Evolutionary conservation across 139 green algal species (phyloP).

Genomic region (Chlamydomonas eustigma): DNA sequence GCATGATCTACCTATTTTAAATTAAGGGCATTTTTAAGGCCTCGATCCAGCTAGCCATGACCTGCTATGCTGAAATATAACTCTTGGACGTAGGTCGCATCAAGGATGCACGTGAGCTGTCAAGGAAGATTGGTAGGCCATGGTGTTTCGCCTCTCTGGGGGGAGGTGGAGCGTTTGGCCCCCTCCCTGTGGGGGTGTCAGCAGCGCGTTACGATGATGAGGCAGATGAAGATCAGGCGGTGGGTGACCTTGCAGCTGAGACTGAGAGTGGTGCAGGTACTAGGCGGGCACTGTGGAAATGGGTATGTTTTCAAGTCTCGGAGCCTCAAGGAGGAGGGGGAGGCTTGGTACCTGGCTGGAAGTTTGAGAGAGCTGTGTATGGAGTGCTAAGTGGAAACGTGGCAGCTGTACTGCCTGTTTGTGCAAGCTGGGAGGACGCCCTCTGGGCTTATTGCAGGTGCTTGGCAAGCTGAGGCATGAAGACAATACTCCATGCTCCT

Average conservation of each 20-base stretch:
- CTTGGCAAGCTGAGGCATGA: too few species aligned
- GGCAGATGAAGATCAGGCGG: not conserved
- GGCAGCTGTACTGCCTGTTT: constrained; percentile 52
- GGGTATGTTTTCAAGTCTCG: constrained; percentile 50
- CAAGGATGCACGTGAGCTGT: constrained; percentile 46
- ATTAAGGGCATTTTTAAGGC: too few species aligned
- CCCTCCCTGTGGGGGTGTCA: constrained; percentile 56
- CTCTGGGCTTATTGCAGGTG: constrained; percentile 60
- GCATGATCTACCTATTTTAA: too few species aligned
- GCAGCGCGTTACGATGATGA: constrained; percentile 12
- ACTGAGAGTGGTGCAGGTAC: constrained; percentile 31
- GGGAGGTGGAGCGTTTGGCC: constrained; percentile 51
- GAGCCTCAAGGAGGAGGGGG: constrained; percentile 13
- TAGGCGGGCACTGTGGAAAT: constrained; percentile 64
- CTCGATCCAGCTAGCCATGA: too few species aligned
- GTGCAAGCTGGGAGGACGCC: constrained; percentile 66
- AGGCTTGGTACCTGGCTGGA: constrained; percentile 14
- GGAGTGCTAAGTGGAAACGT: constrained; percentile 53
- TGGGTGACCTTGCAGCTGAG: constrained; percentile 52
- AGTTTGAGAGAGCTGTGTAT: constrained; percentile 66
- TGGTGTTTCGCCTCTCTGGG: constrained; percentile 64
- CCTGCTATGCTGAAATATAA: too few species aligned
- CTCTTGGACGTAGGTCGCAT: constrained; percentile 47
- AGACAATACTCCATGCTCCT: too few species aligned
- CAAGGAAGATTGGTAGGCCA: constrained; percentile 53